Base-by-base conservation (phyloP, 169 alveolate species). In the Hepatocystis sp. region DNA sequence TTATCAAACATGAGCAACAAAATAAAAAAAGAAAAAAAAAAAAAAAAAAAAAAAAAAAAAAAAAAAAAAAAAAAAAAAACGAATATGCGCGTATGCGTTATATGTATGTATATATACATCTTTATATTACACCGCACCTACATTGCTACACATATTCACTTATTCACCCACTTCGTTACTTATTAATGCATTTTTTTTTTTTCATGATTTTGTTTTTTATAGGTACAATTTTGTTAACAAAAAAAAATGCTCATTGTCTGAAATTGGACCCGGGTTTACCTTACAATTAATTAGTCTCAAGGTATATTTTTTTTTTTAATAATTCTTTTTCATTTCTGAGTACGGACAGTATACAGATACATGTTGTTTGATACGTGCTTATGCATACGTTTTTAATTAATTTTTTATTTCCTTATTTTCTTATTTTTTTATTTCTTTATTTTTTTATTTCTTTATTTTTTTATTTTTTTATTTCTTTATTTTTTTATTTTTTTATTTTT, bases 221-320 rank as follows among this genome's bases (percentile, higher is more conserved):
- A 93, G 96, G 51, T 93, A 93, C 66, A 93, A 90, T 11, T 93
- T 93, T 68, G 91, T 91, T 3, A 84, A 86, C 71, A 92, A 90
- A 21, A 91, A 93, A 67, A 94, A 96, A 90, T 98, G 97, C 13
- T 94, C 95, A 51, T 91, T 98, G 71, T 96, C 96, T 91, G 99
- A 98, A 92, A 97, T 98, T 23, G 99, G 99, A 0, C 99, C 99
- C 5, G 95, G 99, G 55, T 97, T 98, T 90, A 97, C 99, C 51
- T 90, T 98, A 88, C 97, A 98, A 92, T 91, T 98, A 49, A 93
- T 94, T 66, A 95, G 96, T 88, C 92, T 98, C 25, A 98, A 98
- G 94, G 95, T 94, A 71, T 96, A 97, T 15, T 86, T 95, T 8
- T 95, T 93, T 46, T 67, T 52, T 81, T 13, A 19, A 36, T 30